phyloP scores from a whole-genome alignment of 208 protist species.

The Porcisia hertigi region DNA sequence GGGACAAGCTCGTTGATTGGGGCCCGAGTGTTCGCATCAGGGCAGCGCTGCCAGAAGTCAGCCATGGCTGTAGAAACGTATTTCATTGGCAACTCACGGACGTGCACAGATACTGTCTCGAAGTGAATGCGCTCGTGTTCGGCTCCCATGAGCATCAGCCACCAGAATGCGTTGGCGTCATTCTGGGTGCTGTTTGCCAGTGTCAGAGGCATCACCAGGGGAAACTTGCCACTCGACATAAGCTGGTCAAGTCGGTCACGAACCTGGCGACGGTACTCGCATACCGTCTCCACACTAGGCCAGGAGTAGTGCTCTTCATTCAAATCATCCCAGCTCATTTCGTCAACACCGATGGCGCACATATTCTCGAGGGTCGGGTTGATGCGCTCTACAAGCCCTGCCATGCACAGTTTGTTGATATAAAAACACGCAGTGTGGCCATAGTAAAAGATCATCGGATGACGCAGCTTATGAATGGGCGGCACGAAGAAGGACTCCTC shows the following conservation, averaged over 20 bases:
- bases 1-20: conserved; percentile 82
- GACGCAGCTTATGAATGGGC: conserved; percentile 92
- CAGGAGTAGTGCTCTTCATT: conserved; percentile 88
- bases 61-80: conserved; percentile 64
- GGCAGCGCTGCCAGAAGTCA: conserved; percentile 78
- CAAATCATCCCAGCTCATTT: conserved; percentile 97
- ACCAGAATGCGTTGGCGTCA: conserved; percentile 86
- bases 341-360: conserved; percentile 96
- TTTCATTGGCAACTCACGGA: conserved; percentile 93
- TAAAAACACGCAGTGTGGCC: conserved; percentile 95
- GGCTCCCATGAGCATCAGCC: conserved; percentile 94
- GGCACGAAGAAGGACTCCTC: conserved; percentile 88
- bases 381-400: conserved; percentile 81
- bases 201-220: conserved; percentile 78
- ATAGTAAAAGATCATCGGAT: conserved; percentile 97
- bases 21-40: conserved; percentile 42
- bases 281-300: conserved; percentile 85
- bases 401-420: conserved; percentile 95
- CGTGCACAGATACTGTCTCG: conserved; percentile 95
- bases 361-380: conserved; percentile 90
- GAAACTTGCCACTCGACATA: conserved; percentile 72
- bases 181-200: conserved; percentile 77
- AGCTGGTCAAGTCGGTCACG: conserved; percentile 75
- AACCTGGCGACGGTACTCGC: conserved; percentile 88
- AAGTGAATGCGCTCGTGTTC: conserved; percentile 98